These are phyloP conservation scores for Thyridium curvatum DNA, from an alignment of 2,329 filamentous ascomycete genomes.

Conservation along the genomic window DNA sequence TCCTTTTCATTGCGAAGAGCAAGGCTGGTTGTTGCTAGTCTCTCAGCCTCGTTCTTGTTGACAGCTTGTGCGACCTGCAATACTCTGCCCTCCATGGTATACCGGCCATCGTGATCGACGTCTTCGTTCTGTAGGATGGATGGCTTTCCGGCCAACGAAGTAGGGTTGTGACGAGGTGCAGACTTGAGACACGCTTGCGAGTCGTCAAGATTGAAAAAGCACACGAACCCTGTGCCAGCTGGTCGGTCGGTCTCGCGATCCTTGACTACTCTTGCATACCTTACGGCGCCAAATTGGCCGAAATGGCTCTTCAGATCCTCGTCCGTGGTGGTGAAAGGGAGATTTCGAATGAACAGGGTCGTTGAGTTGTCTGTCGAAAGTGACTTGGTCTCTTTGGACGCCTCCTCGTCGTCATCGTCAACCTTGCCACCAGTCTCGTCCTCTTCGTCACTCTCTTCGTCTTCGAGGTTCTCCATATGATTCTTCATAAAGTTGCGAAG, in stretches of 20 bases:
- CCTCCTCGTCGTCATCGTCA: constrained; percentile 26
- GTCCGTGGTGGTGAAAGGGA: constrained; percentile 85
- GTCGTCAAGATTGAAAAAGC: constrained; percentile 75
- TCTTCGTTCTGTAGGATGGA: constrained; percentile 86
- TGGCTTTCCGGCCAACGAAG: constrained; percentile 51
- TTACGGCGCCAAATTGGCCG: constrained; percentile 74
- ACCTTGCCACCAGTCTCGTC: constrained; percentile 33
- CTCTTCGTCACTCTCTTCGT: constrained; percentile 26
- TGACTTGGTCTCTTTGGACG: constrained; percentile 18
- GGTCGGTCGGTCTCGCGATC: constrained; percentile 81
- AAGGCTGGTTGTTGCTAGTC: constrained; percentile 66
- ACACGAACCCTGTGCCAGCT: constrained; percentile 90
- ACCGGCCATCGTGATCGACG: constrained; percentile 73
- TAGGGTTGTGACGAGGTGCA: constrained; percentile 56
- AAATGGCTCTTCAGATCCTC: constrained; percentile 82
- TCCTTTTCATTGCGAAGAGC: constrained; percentile 69
- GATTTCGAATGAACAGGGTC: constrained; percentile 88
- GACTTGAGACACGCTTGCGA: constrained; percentile 68
- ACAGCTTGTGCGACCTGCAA: constrained; percentile 82
- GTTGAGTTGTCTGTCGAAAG: constrained; percentile 55
- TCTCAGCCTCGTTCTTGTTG: constrained; percentile 70
- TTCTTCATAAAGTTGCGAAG: constrained; percentile 11
- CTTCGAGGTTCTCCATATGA: constrained; percentile 19
- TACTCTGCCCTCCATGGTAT: constrained; percentile 85
- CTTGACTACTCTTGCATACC: constrained; percentile 87